A percentile compares a stretch with the other conserved stretches of the same genome.
phyloP scores from a whole-genome alignment of 2,329 filamentous ascomycete species.

The Pseudofabraea citricarpa region DNA sequence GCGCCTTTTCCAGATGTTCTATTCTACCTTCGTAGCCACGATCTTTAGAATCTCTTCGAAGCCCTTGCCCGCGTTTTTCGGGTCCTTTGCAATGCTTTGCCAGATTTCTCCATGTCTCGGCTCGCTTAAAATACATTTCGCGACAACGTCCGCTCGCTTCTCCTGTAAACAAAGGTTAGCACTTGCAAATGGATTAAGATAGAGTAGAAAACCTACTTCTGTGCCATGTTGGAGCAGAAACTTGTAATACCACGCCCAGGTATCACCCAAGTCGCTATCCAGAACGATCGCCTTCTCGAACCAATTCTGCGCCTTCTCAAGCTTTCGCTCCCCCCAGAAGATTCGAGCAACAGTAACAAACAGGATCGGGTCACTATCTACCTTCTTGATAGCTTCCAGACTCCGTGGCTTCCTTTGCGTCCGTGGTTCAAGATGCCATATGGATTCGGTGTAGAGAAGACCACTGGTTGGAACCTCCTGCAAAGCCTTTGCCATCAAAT shows the following conservation, averaged over 20 bases:
- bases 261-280: slow-evolving; percentile 83
- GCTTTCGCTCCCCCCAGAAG: slow-evolving; percentile 88
- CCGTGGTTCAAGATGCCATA: slow-evolving; percentile 87
- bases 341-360: slow-evolving; percentile 92
- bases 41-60: slow-evolving; percentile 79
- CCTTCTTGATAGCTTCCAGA: slow-evolving; percentile 93
- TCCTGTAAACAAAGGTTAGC: slow-evolving; percentile 41
- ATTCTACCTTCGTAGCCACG: slow-evolving; percentile 51
- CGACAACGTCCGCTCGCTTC: slow-evolving; percentile 80
- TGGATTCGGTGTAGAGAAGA: slow-evolving; percentile 87
- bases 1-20: not conserved
- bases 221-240: slow-evolving; percentile 91
- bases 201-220: slow-evolving; percentile 40
- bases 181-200: not conserved
- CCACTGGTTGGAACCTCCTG: slow-evolving; percentile 89
- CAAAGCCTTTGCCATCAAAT: slow-evolving; percentile 87
- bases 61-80: slow-evolving; percentile 68
- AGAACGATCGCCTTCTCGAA: slow-evolving; percentile 92
- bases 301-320: slow-evolving; percentile 95
- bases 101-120: slow-evolving; percentile 91
- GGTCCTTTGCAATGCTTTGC: slow-evolving; percentile 82
- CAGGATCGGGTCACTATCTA: slow-evolving; percentile 84
- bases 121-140: slow-evolving; percentile 77
- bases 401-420: slow-evolving; percentile 89
- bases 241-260: slow-evolving; percentile 98